Conservation (phyloP, 2,329 filamentous ascomycete genomes). For the Curvularia eragrostidis region DNA sequence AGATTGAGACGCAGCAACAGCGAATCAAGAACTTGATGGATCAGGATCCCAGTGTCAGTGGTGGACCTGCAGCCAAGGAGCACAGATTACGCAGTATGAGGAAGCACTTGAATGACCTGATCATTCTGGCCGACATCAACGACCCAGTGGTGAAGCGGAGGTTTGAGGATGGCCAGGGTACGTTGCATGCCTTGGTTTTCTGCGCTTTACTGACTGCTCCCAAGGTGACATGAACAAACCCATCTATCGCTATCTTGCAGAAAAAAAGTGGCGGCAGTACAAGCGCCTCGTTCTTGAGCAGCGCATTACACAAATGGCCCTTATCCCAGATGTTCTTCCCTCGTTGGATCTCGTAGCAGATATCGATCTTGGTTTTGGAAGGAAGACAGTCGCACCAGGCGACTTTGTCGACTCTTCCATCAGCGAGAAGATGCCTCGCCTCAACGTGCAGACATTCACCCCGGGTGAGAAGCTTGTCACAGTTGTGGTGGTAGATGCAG, state of each 20-base stretch:
- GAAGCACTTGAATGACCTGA: conserved; percentile 75
- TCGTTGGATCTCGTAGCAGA: conserved; percentile 79
- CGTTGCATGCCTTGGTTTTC: conserved; percentile 34
- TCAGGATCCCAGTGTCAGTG: conserved; percentile 63
- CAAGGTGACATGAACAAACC: conserved; percentile 94
- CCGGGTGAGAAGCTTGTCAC: conserved; percentile 81
- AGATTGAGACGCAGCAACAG: conserved; percentile 71
- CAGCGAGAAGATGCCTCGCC: conserved; percentile 74
- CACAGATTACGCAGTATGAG: conserved; percentile 72
- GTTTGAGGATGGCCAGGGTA: conserved; percentile 91
- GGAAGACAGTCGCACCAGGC: conserved; percentile 74
- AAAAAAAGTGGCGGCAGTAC: conserved; percentile 86
- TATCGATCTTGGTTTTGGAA: conserved; percentile 80
- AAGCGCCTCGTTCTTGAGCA: conserved; percentile 81
- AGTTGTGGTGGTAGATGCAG: conserved; percentile 84
- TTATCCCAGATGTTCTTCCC: conserved; percentile 87
- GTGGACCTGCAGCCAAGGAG: conserved; percentile 70
- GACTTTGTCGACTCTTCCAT: conserved; percentile 76
- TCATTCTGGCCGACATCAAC: conserved; percentile 92
- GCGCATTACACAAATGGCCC: conserved; percentile 83
- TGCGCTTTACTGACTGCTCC: conserved; percentile 16
- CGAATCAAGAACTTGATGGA: conserved; percentile 73
- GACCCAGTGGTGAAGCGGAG: conserved; percentile 91
- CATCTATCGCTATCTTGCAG: conserved; percentile 89
- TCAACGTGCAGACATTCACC: conserved; percentile 87